Evolutionary conservation across 208 protist genomes (phyloP).

Genomic region (Wallacemonas collosoma): DNA sequence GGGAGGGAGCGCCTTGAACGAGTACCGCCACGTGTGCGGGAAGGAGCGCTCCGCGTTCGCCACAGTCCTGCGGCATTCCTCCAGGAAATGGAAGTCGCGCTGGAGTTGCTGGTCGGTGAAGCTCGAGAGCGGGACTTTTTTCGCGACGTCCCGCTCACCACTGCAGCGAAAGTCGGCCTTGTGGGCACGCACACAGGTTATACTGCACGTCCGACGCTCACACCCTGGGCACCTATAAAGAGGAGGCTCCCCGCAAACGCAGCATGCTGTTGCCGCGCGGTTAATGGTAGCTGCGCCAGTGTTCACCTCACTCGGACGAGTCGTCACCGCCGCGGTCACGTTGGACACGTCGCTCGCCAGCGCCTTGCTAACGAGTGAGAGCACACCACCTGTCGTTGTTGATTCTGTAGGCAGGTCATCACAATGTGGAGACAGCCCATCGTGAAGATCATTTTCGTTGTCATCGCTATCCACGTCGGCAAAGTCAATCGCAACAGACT

Average conservation of each 20-base stretch:
- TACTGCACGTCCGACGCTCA: constrained; percentile 66
- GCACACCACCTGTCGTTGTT: neutral
- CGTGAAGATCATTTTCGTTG: constrained; percentile 2
- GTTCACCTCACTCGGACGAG: neutral
- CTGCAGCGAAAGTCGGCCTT: constrained; percentile 66
- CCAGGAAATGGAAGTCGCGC: constrained; percentile 84
- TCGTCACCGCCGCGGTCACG: neutral
- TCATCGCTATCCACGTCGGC: neutral
- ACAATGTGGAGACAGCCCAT: constrained; percentile 1
- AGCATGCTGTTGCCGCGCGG: constrained; percentile 37
- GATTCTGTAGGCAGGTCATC: neutral
- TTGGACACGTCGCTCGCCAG: constrained; percentile 36
- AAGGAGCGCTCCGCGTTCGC: constrained; percentile 70
- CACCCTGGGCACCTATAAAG: constrained; percentile 85
- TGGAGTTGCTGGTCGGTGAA: constrained; percentile 77
- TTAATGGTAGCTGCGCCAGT: neutral
- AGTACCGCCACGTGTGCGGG: constrained; percentile 53
- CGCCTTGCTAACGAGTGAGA: constrained; percentile 31
- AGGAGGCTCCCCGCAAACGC: constrained; percentile 57
- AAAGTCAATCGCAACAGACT: constrained; percentile 12
- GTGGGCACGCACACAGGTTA: constrained; percentile 79
- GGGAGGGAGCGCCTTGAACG: constrained; percentile 64
- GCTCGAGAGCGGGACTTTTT: constrained; percentile 57
- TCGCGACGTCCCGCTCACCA: constrained; percentile 58
- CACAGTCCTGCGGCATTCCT: constrained; percentile 68